Evolutionary conservation across 176 grass and related monocot species (phyloP).

Genomic region (Aegilops tauschii): DNA sequence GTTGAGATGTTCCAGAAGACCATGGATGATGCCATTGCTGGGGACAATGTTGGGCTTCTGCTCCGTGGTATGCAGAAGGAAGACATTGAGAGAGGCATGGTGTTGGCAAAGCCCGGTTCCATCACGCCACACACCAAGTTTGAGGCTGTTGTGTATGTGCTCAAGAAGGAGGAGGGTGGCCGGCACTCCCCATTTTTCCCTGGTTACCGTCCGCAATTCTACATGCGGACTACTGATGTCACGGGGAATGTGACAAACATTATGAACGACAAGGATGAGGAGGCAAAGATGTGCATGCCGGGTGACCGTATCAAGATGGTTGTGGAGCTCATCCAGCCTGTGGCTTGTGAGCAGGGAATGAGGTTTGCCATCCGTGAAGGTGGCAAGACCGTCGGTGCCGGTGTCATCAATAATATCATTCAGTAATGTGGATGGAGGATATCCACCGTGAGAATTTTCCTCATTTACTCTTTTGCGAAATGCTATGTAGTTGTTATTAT

Average conservation of each 20-base stretch:
- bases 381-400: slow-evolving; percentile 78
- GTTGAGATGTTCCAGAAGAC: slow-evolving; percentile 98
- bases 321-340: slow-evolving; percentile 74
- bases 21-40: slow-evolving; percentile 83
- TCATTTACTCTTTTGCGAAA: slow-evolving; percentile 44
- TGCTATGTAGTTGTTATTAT: slow-evolving; percentile 62
- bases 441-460: slow-evolving; percentile 41
- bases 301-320: slow-evolving; percentile 87
- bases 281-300: slow-evolving; percentile 90
- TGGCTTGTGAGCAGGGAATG: slow-evolving; percentile 87
- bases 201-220: slow-evolving; percentile 88
- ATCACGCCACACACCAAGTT: slow-evolving; percentile 95
- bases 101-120: slow-evolving; percentile 56
- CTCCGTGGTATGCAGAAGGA: slow-evolving; percentile 83
- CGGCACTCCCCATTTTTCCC: slow-evolving; percentile 83
- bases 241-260: slow-evolving; percentile 71
- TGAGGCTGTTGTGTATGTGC: slow-evolving; percentile 80
- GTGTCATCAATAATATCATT: slow-evolving; percentile 76
- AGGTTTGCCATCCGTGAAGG: slow-evolving; percentile 89
- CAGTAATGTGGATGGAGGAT: slow-evolving; percentile 46
- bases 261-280: slow-evolving; percentile 97
- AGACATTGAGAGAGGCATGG: slow-evolving; percentile 85
- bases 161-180: slow-evolving; percentile 94
- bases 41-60: slow-evolving; percentile 77
- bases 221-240: slow-evolving; percentile 88